Conservation (phyloP, 805 yeast genomes). For the Wickerhamomyces chaumierensis region DNA sequence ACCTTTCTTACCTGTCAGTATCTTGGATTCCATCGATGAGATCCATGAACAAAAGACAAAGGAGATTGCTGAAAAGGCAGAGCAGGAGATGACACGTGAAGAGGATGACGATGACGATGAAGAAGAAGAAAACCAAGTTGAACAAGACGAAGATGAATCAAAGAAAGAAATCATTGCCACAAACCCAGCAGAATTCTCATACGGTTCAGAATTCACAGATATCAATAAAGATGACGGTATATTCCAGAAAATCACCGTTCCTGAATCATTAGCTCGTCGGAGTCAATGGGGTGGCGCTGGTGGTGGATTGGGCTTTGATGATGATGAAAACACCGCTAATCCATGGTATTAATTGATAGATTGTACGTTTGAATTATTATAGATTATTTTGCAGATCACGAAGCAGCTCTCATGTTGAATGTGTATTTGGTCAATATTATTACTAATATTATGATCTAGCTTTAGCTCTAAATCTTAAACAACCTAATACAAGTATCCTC, state of each 20-base stretch:
- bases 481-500: not conserved
- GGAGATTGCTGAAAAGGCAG: slow-evolving; percentile 14
- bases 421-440: too few species aligned
- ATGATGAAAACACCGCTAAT: slow-evolving; percentile 36
- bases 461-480: not conserved
- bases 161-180: too few species aligned
- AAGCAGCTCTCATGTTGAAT: too few species aligned
- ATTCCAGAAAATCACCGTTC: slow-evolving; percentile 37
- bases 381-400: too few species aligned
- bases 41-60: slow-evolving; percentile 34
- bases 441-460: too few species aligned
- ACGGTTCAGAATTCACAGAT: slow-evolving; percentile 1
- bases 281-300: slow-evolving; percentile 36
- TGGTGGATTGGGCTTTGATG: slow-evolving; percentile 1
- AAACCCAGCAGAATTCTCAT: not conserved
- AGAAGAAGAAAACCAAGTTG: slow-evolving; percentile 1
- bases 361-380: too few species aligned
- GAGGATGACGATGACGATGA: slow-evolving; percentile 5
- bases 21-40: slow-evolving; percentile 65
- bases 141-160: not conserved
- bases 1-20: slow-evolving; percentile 61
- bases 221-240: slow-evolving; percentile 31
- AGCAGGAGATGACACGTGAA: slow-evolving; percentile 6
- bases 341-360: slow-evolving; percentile 42
- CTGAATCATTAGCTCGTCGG: slow-evolving; percentile 38